Conservation (phyloP, 345 rosid genomes). For the Euphorbia tirucalli region DNA sequence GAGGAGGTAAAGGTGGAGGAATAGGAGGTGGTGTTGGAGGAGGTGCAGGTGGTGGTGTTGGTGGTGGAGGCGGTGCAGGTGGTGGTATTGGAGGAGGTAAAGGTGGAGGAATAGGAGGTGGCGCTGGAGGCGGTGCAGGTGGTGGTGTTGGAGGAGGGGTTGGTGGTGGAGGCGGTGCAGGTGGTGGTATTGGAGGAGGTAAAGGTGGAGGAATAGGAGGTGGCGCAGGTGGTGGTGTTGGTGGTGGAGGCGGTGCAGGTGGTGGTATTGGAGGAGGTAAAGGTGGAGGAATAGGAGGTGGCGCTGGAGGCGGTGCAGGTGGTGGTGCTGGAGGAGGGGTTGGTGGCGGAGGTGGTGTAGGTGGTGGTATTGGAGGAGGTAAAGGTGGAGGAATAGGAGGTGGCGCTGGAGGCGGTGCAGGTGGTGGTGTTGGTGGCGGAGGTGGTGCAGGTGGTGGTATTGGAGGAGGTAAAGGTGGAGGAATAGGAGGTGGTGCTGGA, state of each 20-base stretch:
- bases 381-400: background rate
- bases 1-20: background rate
- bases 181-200: constrained; percentile 24
- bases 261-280: constrained; percentile 16
- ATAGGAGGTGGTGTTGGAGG: background rate
- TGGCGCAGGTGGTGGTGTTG: constrained; percentile 35
- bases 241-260: constrained; percentile 33
- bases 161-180: background rate
- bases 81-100: background rate
- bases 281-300: constrained; percentile 21
- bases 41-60: background rate
- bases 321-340: background rate
- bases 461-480: constrained; percentile 3
- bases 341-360: constrained; percentile 3
- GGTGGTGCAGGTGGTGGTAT: background rate
- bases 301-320: constrained; percentile 15
- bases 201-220: constrained; percentile 23
- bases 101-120: background rate
- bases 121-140: constrained; percentile 5
- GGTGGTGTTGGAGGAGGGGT: constrained; percentile 4
- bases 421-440: background rate
- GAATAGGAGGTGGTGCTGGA: background rate
- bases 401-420: constrained; percentile 12
- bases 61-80: background rate
- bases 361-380: background rate